Conservation (phyloP, 1,284 basidiomycete species). For the Amylostereum areolatum region DNA sequence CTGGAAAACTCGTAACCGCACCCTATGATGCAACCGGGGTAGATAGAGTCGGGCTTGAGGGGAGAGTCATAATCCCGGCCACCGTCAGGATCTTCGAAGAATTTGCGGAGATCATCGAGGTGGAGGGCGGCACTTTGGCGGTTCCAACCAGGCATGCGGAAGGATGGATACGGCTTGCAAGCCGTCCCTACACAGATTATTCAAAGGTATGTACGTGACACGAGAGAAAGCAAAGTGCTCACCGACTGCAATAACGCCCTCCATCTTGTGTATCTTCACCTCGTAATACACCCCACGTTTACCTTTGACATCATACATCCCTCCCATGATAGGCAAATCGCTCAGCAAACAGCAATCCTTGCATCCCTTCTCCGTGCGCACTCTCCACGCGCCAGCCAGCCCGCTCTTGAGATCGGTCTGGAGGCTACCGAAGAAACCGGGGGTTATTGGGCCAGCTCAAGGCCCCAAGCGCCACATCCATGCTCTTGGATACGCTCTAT, state of each 20-base stretch:
- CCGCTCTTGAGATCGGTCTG: conserved; percentile 29
- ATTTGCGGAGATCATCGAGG: conserved; percentile 66
- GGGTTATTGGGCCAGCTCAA: conserved; percentile 31
- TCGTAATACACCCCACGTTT: conserved; percentile 62
- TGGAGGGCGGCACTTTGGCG: conserved; percentile 58
- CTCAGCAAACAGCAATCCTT: conserved; percentile 50
- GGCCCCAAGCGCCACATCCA: conserved; percentile 45
- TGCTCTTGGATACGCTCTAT: conserved; percentile 40
- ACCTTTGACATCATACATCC: conserved; percentile 47
- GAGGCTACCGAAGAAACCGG: conserved; percentile 35
- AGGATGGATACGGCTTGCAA: conserved; percentile 59
- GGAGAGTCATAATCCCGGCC: conserved; percentile 47
- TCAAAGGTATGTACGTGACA: background rate
- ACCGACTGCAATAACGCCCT: conserved; percentile 58
- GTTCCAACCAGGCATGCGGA: conserved; percentile 70
- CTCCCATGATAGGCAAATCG: conserved; percentile 54
- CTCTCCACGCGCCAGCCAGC: conserved; percentile 26
- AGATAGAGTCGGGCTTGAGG: conserved; percentile 23
- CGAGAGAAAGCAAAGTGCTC: conserved; percentile 8
- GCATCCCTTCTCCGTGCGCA: conserved; percentile 37
- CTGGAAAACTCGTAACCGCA: conserved; percentile 55
- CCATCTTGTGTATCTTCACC: conserved; percentile 46
- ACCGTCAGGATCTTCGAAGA: conserved; percentile 61
- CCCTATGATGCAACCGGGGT: conserved; percentile 46
- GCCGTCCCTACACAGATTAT: conserved; percentile 45